phyloP scores from a whole-genome alignment of 768 basidiomycete species.

The Termitomyces sp. region DNA sequence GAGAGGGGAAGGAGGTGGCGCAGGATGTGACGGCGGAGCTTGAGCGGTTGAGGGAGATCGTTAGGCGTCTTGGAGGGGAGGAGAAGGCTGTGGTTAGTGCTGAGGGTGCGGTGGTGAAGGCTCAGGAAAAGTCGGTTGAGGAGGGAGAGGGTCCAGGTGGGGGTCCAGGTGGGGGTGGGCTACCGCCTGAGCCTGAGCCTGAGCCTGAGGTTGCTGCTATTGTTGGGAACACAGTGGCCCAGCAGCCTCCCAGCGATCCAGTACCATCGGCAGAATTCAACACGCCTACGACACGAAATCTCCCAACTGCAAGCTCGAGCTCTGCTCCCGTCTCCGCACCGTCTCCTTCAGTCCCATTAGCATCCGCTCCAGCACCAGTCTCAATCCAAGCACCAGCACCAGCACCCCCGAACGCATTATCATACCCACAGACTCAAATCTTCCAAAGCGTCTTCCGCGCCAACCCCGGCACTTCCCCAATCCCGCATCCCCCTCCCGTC shows the following conservation, averaged over 20 bases:
- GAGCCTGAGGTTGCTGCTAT: background rate
- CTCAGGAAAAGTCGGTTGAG: background rate
- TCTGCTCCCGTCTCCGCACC: background rate
- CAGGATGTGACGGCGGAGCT: constrained; percentile 3
- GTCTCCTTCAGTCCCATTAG: background rate
- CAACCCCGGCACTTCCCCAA: background rate
- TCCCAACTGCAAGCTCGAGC: background rate
- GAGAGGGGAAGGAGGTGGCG: constrained; percentile 10
- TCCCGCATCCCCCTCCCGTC: background rate
- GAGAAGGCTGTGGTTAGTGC: background rate
- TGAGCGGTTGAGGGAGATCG: constrained; percentile 13
- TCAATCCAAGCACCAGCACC: no score
- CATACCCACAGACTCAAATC: background rate
- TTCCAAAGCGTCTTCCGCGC: background rate
- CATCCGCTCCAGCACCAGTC: background rate
- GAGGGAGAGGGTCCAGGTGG: no score
- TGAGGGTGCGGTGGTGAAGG: no score
- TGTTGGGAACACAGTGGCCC: background rate
- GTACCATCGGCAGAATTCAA: background rate
- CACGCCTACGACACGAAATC: background rate
- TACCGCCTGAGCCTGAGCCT: no score
- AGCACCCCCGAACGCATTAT: background rate
- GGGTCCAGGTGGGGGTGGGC: no score
- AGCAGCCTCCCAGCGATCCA: background rate
- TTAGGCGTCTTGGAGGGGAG: background rate